Evolutionary conservation across 768 basidiomycete genomes (phyloP).

Genomic region (Boletus tylopilopsis): DNA sequence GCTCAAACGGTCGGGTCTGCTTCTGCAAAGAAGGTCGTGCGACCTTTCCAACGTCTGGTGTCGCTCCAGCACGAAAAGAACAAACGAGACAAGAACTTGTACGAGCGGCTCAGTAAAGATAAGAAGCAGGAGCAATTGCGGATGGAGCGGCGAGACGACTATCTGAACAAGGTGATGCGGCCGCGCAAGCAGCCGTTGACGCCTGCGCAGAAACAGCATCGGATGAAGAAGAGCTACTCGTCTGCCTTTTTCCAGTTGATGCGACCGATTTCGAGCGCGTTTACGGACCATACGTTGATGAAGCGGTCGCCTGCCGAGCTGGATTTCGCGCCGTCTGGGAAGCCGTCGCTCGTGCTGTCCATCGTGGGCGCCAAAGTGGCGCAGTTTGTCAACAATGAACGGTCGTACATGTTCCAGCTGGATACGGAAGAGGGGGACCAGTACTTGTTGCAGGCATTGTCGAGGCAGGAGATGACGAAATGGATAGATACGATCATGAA

Average conservation of each 20-base stretch:
- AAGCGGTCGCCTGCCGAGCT: constrained; percentile 69
- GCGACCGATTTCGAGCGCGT: constrained; percentile 87
- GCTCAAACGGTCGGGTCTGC: constrained; percentile 39
- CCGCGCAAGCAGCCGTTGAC: constrained; percentile 49
- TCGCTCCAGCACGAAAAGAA: constrained; percentile 74
- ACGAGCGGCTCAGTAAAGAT: constrained; percentile 68
- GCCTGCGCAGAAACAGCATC: constrained; percentile 64
- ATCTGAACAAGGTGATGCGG: constrained; percentile 70
- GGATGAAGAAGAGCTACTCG: constrained; percentile 87
- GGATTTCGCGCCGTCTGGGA: constrained; percentile 68
- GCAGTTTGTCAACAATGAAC: constrained; percentile 72
- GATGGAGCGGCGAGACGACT: constrained; percentile 70
- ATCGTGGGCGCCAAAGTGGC: constrained; percentile 68
- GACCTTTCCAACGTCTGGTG: constrained; percentile 67
- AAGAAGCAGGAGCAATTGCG: constrained; percentile 71
- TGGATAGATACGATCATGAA: constrained; percentile 77
- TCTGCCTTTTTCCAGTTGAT: constrained; percentile 79
- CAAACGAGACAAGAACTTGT: constrained; percentile 68
- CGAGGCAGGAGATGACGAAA: constrained; percentile 64
- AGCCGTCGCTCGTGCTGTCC: constrained; percentile 72
- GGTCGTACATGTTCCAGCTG: constrained; percentile 79
- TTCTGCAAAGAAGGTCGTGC: constrained; percentile 50
- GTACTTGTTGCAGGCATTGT: constrained; percentile 72
- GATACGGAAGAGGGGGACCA: constrained; percentile 86
- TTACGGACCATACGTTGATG: constrained; percentile 54